These are phyloP conservation scores for Curvularia eragrostidis DNA, from an alignment of 2,329 filamentous ascomycete genomes.

Conservation along the genomic window DNA sequence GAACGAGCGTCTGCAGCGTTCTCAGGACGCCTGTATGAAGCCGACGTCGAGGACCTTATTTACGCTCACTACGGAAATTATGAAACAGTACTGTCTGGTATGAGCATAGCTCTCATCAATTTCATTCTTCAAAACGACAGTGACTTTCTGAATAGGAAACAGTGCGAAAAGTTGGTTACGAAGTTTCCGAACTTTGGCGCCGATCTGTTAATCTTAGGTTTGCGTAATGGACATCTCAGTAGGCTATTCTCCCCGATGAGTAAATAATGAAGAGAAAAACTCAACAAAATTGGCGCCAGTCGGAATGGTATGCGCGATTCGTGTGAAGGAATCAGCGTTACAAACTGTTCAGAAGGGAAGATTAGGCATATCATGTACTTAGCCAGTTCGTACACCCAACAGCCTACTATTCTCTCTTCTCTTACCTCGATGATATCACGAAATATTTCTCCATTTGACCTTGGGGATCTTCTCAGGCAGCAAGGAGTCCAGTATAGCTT, in stretches of 20 bases:
- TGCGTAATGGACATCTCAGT: background rate
- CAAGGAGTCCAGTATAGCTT: background rate
- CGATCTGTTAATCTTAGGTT: background rate
- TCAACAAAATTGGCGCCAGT: no score
- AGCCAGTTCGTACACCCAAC: background rate
- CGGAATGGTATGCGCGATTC: background rate
- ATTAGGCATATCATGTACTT: background rate
- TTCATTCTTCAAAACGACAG: background rate
- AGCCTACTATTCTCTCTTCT: no score
- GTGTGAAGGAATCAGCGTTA: background rate
- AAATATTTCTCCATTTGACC: background rate
- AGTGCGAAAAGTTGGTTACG: background rate
- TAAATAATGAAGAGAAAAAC: no score
- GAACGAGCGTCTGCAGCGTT: background rate
- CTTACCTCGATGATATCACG: background rate
- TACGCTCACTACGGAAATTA: background rate
- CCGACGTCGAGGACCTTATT: background rate
- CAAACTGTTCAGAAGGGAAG: background rate
- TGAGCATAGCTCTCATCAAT: background rate
- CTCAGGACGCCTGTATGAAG: background rate
- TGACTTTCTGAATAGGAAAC: background rate
- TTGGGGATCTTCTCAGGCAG: background rate
- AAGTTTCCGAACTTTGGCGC: background rate
- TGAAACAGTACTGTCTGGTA: background rate
- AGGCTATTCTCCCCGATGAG: no score